Conservation (phyloP, 305 asterid species). For the Plantago coronopus region DNA sequence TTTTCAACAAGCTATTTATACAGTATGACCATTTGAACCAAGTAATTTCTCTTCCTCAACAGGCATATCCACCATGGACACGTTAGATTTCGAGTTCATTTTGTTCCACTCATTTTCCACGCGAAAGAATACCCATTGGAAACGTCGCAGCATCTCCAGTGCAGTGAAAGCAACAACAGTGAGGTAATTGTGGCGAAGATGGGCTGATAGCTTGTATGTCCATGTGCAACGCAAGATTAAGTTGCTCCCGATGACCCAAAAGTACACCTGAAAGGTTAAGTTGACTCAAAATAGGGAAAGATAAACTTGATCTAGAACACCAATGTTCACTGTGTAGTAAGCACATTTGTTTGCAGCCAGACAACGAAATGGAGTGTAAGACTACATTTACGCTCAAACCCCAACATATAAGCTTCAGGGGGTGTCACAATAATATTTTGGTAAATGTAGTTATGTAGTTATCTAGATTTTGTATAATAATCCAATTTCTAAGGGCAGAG, state of each 20-base stretch:
- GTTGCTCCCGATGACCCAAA: slow-evolving; percentile 92
- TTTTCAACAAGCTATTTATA: slow-evolving; percentile 31
- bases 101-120: slow-evolving; percentile 96
- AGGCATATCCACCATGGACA: slow-evolving; percentile 48
- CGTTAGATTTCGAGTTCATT: slow-evolving; percentile 53
- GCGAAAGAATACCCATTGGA: slow-evolving; percentile 96
- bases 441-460: too few species aligned
- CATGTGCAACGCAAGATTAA: slow-evolving; percentile 91
- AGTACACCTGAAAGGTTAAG: slow-evolving; percentile 54
- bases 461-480: too few species aligned
- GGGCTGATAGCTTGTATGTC: slow-evolving; percentile 99
- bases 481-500: too few species aligned
- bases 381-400: too few species aligned
- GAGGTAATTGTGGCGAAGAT: slow-evolving; percentile 90
- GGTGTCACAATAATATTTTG: too few species aligned
- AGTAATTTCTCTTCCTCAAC: slow-evolving; percentile 74
- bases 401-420: too few species aligned
- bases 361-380: too few species aligned
- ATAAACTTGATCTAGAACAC: neutral
- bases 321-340: too few species aligned
- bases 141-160: slow-evolving; percentile 88
- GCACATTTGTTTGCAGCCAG: too few species aligned
- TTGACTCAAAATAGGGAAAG: neutral
- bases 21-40: slow-evolving; percentile 55
- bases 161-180: slow-evolving; percentile 74